Evolutionary conservation across 2,329 filamentous ascomycete species (phyloP).

Genomic region (Cordyceps pruinosa): DNA sequence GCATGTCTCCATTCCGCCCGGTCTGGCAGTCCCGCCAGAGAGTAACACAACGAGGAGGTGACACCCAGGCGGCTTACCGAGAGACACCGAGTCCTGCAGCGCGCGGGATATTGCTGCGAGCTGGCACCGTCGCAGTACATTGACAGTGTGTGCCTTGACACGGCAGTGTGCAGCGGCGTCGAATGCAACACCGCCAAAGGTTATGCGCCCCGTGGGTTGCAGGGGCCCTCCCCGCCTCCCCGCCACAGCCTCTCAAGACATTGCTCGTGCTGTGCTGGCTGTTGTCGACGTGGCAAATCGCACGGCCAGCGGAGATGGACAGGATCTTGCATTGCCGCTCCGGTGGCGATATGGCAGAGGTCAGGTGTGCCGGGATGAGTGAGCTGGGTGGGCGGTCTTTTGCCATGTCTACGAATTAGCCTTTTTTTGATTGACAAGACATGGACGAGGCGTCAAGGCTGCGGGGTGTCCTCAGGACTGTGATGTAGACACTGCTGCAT

Average conservation of each 20-base stretch:
- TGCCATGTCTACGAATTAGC: background rate
- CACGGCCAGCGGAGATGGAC: slow-evolving; percentile 8
- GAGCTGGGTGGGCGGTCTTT: background rate
- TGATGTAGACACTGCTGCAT: background rate
- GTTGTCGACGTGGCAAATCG: slow-evolving; percentile 10
- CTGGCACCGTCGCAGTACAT: background rate
- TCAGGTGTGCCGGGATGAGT: background rate
- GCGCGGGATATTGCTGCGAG: background rate
- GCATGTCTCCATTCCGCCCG: background rate
- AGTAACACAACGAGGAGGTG: background rate
- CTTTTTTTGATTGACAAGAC: background rate
- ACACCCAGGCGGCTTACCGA: background rate
- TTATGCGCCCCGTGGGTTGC: background rate
- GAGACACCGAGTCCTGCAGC: background rate
- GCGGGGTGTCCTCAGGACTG: too few relatives aligned
- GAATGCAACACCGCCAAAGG: background rate
- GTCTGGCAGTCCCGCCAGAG: background rate
- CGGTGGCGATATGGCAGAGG: background rate
- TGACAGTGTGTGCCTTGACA: background rate
- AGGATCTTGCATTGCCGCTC: slow-evolving; percentile 1
- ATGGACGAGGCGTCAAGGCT: too few relatives aligned
- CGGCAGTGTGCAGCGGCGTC: background rate
- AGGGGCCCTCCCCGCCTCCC: background rate
- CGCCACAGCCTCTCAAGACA: background rate
- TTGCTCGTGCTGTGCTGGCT: background rate